A percentile compares a stretch with the other conserved stretches of the same genome.
phyloP scores from a whole-genome alignment of 306 rosid species.

The Pyrus bretschneideri region DNA sequence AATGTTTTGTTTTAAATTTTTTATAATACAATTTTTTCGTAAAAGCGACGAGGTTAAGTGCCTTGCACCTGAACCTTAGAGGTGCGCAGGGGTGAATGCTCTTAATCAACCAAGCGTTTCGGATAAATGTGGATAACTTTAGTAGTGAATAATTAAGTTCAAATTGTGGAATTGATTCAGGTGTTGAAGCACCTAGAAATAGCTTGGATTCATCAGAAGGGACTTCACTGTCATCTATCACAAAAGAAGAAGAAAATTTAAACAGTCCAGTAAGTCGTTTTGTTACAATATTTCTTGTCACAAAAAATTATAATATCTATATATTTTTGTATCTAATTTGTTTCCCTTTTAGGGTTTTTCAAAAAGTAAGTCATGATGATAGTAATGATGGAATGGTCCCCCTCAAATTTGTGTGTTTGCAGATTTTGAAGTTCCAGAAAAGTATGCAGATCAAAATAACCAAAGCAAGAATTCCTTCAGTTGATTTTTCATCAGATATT shows the following conservation, averaged over 20 bases:
- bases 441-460: constrained; percentile 63
- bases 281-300: neutral
- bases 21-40: too few species aligned
- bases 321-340: neutral
- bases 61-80: too few species aligned
- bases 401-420: neutral
- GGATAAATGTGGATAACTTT: neutral
- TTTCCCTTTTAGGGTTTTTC: neutral
- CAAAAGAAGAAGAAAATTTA: constrained; percentile 43
- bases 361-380: constrained; percentile 13
- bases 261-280: constrained; percentile 55
- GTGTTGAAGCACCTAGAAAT: constrained; percentile 78
- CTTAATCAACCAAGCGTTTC: too few species aligned
- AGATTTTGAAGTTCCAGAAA: constrained; percentile 45
- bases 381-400: constrained; percentile 9
- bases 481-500: constrained; percentile 47
- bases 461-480: constrained; percentile 4
- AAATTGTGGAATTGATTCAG: constrained; percentile 30
- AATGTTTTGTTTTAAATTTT: neutral
- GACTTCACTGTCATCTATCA: constrained; percentile 24
- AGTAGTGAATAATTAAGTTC: neutral
- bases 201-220: constrained; percentile 59
- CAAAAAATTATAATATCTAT: neutral
- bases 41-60: too few species aligned
- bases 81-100: too few species aligned